Conservation (phyloP, 2,329 filamentous ascomycete genomes). For the Eutypa lata region DNA sequence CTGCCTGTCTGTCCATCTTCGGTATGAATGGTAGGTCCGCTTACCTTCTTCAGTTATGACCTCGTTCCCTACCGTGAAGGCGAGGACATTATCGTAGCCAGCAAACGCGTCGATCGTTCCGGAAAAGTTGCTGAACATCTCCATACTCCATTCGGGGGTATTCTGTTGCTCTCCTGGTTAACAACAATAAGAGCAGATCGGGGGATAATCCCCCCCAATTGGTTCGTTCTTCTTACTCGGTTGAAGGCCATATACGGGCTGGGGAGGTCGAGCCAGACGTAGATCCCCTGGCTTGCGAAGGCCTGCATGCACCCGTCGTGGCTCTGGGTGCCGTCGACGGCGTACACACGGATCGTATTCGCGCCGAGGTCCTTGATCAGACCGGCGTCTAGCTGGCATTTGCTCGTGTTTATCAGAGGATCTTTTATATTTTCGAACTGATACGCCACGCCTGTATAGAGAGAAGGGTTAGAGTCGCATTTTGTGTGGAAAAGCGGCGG, state of each 20-base stretch:
- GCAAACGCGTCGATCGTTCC: conserved; percentile 64
- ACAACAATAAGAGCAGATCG: too few species aligned
- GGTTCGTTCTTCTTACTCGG: conserved; percentile 28
- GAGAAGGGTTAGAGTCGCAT: too few species aligned
- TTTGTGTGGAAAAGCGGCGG: too few species aligned
- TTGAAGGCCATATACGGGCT: conserved; percentile 50
- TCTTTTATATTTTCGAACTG: not conserved
- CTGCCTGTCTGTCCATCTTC: too few species aligned
- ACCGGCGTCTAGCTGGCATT: conserved; percentile 5
- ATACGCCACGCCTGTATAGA: not conserved
- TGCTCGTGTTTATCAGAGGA: not conserved
- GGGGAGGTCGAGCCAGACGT: conserved; percentile 58
- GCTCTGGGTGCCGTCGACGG: conserved; percentile 55
- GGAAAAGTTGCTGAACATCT: conserved; percentile 53
- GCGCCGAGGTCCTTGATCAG: conserved; percentile 5
- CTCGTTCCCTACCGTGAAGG: not conserved
- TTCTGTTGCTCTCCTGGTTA: too few species aligned
- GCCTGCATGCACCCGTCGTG: conserved; percentile 61
- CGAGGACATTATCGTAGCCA: conserved; percentile 58
- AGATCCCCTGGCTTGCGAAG: conserved; percentile 65
- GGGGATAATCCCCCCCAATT: too few species aligned
- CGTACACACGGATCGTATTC: conserved; percentile 65
- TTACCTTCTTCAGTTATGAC: conserved; percentile 1
- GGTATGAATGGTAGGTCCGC: too few species aligned
- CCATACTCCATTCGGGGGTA: conserved; percentile 53